Evolutionary conservation across 305 asterid species (phyloP).

Genomic region (Solanum hybrid): DNA sequence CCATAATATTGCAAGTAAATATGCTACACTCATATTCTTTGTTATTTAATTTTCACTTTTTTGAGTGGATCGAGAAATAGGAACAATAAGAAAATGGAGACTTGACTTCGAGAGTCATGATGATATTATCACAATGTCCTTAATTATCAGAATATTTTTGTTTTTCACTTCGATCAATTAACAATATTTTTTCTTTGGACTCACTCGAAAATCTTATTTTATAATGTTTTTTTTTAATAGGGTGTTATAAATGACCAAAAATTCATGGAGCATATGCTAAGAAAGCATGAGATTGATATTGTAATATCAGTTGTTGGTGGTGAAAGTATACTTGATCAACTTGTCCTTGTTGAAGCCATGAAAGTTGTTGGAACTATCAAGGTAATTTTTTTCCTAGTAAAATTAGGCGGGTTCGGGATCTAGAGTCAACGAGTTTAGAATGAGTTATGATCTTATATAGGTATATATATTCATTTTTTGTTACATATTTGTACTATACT

Average conservation of each 20-base stretch:
- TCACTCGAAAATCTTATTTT: no score
- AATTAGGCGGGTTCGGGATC: neutral
- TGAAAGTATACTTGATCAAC: constrained; percentile 17
- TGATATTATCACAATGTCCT: neutral
- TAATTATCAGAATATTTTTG: neutral
- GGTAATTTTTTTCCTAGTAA: neutral
- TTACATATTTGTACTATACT: neutral
- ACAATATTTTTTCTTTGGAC: neutral
- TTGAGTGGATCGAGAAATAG: neutral
- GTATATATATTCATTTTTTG: neutral
- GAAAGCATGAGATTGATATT: constrained; percentile 17
- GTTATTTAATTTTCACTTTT: neutral
- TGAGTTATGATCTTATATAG: neutral
- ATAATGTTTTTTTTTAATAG: neutral
- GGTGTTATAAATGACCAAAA: constrained; percentile 21
- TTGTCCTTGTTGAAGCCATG: constrained; percentile 15
- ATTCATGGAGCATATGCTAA: constrained; percentile 15
- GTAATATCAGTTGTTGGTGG: constrained; percentile 30
- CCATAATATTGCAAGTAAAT: constrained; percentile 13
- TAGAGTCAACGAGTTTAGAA: neutral
- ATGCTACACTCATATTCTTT: neutral
- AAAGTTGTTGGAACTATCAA: constrained; percentile 20
- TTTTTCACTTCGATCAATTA: neutral
- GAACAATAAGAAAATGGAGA: no score
- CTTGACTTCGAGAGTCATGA: neutral